A percentile compares a stretch with the other conserved stretches of the same genome.
phyloP scores from a whole-genome alignment of 192 early-diverging fungal species.

The Geosiphon pyriformis region DNA sequence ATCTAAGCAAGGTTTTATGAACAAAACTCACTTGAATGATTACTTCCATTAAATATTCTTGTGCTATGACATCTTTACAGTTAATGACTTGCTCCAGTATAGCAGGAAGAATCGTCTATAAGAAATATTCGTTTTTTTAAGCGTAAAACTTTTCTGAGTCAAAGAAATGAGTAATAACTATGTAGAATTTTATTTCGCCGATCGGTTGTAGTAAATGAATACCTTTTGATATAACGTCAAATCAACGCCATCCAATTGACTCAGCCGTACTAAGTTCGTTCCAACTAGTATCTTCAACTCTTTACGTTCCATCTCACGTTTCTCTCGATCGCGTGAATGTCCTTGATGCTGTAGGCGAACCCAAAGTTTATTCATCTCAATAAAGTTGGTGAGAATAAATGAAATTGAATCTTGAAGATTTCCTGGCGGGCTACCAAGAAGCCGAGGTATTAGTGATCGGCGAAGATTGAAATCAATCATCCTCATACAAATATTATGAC shows the following conservation, averaged over 20 bases:
- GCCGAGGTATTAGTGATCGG: not conserved
- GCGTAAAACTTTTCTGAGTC: not conserved
- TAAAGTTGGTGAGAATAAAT: conserved; percentile 96
- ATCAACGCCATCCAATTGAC: conserved; percentile 85
- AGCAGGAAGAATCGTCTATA: conserved; percentile 75
- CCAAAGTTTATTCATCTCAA: conserved; percentile 99
- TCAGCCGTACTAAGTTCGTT: conserved; percentile 89
- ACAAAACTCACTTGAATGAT: conserved; percentile 91
- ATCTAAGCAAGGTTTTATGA: too few species aligned
- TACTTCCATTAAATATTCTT: conserved; percentile 99
- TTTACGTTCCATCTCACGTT: conserved; percentile 91
- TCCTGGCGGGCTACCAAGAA: conserved; percentile 61
- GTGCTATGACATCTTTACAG: conserved; percentile 96
- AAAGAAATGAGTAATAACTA: not conserved
- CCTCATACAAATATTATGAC: not conserved
- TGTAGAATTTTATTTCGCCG: not conserved
- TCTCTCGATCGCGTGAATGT: conserved; percentile 86
- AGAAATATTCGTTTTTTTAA: too few species aligned
- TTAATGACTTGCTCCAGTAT: conserved; percentile 95
- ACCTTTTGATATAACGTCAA: conserved; percentile 76
- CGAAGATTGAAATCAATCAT: conserved; percentile 1
- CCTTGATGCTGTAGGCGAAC: conserved; percentile 98
- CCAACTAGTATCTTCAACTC: conserved; percentile 96
- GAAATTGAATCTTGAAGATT: conserved; percentile 88
- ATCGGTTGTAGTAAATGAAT: not conserved